Conservation (phyloP, 164 flowering plant species). For the Annona squamosa region DNA sequence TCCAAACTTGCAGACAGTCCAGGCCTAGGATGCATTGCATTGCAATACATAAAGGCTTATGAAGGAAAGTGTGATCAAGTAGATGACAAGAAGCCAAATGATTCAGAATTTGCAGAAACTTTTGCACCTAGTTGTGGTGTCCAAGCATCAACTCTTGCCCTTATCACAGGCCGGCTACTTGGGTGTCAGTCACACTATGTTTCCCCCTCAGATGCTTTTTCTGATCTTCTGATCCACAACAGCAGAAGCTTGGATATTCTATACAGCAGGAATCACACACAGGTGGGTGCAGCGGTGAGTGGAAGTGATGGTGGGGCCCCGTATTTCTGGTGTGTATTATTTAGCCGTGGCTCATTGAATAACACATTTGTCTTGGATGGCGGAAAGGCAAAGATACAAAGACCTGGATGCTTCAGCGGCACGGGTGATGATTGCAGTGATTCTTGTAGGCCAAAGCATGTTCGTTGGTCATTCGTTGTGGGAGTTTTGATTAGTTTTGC, state of each 20-base stretch:
- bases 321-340: conserved; percentile 90
- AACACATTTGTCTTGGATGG: conserved; percentile 54
- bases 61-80: conserved; percentile 64
- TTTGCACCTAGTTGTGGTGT: conserved; percentile 90
- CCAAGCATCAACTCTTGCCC: conserved; percentile 42
- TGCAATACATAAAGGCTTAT: conserved; percentile 92
- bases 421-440: conserved; percentile 64
- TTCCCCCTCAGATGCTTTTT: conserved; percentile 52
- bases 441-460: conserved; percentile 16
- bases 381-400: conserved; percentile 43
- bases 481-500: conserved; percentile 28
- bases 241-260: conserved; percentile 55
- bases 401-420: conserved; percentile 89
- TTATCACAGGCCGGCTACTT: conserved; percentile 71
- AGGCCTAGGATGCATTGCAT: conserved; percentile 84
- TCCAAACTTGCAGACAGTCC: conserved; percentile 54
- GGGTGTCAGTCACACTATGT: conserved; percentile 71
- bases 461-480: conserved; percentile 17
- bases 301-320: conserved; percentile 80
- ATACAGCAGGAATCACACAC: conserved; percentile 64
- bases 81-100: conserved; percentile 63
- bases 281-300: conserved; percentile 83
- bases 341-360: conserved; percentile 59
- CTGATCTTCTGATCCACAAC: conserved; percentile 46
- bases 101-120: conserved; percentile 54